phyloP scores from a whole-genome alignment of 1,284 basidiomycete genomes.

The Ustilago loliicola region DNA sequence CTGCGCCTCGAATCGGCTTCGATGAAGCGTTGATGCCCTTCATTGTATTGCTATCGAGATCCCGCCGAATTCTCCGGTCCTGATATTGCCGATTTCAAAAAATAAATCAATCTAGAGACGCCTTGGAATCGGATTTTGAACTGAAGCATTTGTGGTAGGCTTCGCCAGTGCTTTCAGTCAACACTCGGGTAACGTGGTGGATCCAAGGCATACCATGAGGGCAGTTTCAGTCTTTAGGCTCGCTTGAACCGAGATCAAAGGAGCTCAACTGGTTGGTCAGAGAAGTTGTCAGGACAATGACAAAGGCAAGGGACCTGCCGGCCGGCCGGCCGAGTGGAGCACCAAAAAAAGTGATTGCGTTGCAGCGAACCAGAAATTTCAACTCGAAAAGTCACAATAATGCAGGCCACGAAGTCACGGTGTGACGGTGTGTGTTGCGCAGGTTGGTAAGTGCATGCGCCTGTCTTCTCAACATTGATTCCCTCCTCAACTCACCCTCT shows the following conservation, averaged over 20 bases:
- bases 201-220: too few species aligned
- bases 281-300: background rate
- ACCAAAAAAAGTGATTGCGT: background rate
- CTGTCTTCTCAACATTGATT: background rate
- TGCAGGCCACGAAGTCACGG: background rate
- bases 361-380: constrained; percentile 10
- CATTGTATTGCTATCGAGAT: background rate
- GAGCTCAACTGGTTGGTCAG: background rate
- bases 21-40: background rate
- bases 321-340: constrained; percentile 15
- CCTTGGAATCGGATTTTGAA: constrained; percentile 1
- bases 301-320: background rate
- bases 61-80: background rate
- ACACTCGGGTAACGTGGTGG: background rate
- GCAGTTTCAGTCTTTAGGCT: background rate
- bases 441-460: background rate
- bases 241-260: background rate
- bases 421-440: constrained; percentile 1
- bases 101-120: background rate
- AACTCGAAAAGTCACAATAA: background rate
- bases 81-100: constrained; percentile 4
- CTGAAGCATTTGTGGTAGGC: background rate
- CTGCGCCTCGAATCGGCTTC: background rate
- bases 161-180: background rate
- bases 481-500: background rate